phyloP scores from a whole-genome alignment of 345 rosid genomes.

The Noccaea caerulescens region DNA sequence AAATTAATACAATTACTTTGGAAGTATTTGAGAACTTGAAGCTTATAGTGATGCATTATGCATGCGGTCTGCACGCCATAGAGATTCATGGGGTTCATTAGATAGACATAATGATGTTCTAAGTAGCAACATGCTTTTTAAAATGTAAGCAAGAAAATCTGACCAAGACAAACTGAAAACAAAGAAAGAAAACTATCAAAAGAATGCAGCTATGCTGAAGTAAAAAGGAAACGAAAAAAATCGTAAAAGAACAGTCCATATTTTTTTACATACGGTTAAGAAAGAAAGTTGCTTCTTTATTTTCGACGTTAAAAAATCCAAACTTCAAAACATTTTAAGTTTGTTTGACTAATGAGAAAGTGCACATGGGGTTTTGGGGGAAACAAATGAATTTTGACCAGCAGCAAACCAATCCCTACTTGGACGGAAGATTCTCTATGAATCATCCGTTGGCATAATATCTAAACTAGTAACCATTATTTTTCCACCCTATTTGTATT shows the following conservation, averaged over 20 bases:
- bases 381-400: conserved; percentile 27
- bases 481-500: conserved; percentile 28
- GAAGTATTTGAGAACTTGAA: no score
- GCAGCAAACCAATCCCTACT: conserved; percentile 36
- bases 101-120: no score
- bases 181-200: neutral
- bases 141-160: no score
- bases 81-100: no score
- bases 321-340: neutral
- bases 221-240: conserved; percentile 6
- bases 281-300: neutral
- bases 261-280: neutral
- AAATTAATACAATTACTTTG: no score
- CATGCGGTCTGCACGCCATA: no score
- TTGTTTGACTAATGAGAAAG: conserved; percentile 37
- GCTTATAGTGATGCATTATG: no score
- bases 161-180: neutral
- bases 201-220: neutral
- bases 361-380: conserved; percentile 46
- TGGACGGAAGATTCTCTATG: conserved; percentile 41
- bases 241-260: neutral
- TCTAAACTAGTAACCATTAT: conserved; percentile 20
- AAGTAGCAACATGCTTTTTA: no score
- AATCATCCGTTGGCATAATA: conserved; percentile 36
- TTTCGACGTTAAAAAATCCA: neutral